Evolutionary conservation across 306 rosid species (phyloP).

Genomic region (Pyrus pyrifolia): DNA sequence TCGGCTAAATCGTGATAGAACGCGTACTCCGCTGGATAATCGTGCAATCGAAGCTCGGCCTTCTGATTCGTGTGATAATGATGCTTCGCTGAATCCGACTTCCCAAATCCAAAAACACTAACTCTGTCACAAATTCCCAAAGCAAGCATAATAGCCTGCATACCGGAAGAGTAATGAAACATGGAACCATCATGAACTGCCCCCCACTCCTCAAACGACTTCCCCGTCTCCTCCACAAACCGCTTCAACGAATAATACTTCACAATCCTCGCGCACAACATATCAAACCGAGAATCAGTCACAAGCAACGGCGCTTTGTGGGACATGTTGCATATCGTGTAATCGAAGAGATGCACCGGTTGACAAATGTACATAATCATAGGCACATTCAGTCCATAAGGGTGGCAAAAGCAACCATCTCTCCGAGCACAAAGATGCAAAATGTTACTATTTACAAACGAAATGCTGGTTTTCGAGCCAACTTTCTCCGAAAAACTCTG

Average conservation of each 20-base stretch:
- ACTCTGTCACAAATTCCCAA: constrained; percentile 86
- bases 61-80: constrained; percentile 95
- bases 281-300: constrained; percentile 81
- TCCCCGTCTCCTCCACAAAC: constrained; percentile 67
- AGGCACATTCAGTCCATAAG: constrained; percentile 67
- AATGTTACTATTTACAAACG: constrained; percentile 86
- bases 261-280: constrained; percentile 64
- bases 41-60: constrained; percentile 81
- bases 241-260: constrained; percentile 85
- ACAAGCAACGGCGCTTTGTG: constrained; percentile 65
- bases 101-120: constrained; percentile 83
- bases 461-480: constrained; percentile 73
- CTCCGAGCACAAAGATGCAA: constrained; percentile 86
- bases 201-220: constrained; percentile 63
- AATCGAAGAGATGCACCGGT: constrained; percentile 83
- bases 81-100: constrained; percentile 65
- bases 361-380: constrained; percentile 87
- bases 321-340: constrained; percentile 60
- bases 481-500: constrained; percentile 48
- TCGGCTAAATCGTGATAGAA: constrained; percentile 66
- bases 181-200: constrained; percentile 59
- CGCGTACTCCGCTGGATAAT: constrained; percentile 86
- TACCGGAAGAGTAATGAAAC: constrained; percentile 92
- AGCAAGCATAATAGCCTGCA: constrained; percentile 94
- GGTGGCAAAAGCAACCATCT: constrained; percentile 79